phyloP scores from a whole-genome alignment of 2,329 filamentous ascomycete genomes.

The Madurella fahalii region DNA sequence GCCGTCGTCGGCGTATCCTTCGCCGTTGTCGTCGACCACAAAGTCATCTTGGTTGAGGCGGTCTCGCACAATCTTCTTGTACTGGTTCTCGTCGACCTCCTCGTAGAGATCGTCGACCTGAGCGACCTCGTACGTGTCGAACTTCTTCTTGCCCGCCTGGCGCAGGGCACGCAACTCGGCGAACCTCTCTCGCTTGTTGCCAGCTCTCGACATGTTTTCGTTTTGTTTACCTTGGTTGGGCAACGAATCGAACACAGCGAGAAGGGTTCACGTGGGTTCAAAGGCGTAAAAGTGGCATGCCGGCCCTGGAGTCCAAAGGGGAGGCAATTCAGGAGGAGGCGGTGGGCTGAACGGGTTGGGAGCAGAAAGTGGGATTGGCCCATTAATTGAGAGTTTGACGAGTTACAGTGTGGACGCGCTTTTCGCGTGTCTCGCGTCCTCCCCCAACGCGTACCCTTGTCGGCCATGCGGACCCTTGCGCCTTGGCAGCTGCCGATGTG shows the following conservation, averaged over 20 bases:
- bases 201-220: slow-evolving; percentile 38
- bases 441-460: slow-evolving; percentile 6
- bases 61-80: slow-evolving; percentile 90
- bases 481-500: not conserved
- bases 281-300: not conserved
- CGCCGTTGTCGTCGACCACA: slow-evolving; percentile 96
- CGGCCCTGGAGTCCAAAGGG: not conserved
- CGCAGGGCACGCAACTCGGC: slow-evolving; percentile 82
- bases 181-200: slow-evolving; percentile 48
- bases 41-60: slow-evolving; percentile 94
- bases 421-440: slow-evolving; percentile 14
- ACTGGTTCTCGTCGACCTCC: slow-evolving; percentile 92
- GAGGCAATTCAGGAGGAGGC: not conserved
- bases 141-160: slow-evolving; percentile 84
- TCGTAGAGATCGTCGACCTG: slow-evolving; percentile 86
- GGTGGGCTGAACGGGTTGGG: not conserved
- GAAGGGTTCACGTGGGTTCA: not conserved
- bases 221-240: not conserved
- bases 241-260: not conserved
- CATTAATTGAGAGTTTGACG: slow-evolving; percentile 8
- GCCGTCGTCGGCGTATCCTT: slow-evolving; percentile 94
- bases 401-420: slow-evolving; percentile 7
- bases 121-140: slow-evolving; percentile 81
- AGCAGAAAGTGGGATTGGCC: slow-evolving; percentile 2
- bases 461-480: not conserved